Evolutionary conservation across 352 stramenopile genomes (phyloP), one percentile per base, ranked within the genome.

Genomic region (Peronosclerospora sorghi): DNA sequence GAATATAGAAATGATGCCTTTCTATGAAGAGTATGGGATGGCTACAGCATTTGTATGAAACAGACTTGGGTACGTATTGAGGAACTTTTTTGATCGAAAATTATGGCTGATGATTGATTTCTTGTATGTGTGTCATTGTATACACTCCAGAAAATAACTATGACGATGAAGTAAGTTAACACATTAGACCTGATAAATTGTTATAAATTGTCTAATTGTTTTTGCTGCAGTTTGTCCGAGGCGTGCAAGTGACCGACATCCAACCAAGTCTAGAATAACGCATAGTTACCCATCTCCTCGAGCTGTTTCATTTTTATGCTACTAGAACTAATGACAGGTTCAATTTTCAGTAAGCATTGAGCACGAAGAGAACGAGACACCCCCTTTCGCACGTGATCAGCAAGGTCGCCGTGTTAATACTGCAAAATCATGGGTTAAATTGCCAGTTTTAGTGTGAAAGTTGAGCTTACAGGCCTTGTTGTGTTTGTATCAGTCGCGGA

Each of bases 11-110:
- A 12, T 51, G 8, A 80, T 87, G 73, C 64, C 73, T 5, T 93
- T 93, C 39, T 77, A 93, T 32, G 81, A 87, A 49, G 73, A 91
- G 48, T 93, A 93, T 55, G 81, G 70, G 80, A 8, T 93, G 81
- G 81, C 58, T 93, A 15, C 81, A 93, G 59, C 68, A 86, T 45
- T 56, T 88, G 21, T 93, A 89, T 49, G 80, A 93, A 53, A 85
- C 70, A 4, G 80, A 93, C 46, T 60, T 88, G 9, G 75, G 80
- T 90, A 68, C 43, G 68, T 67, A 20, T 8, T 15, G 13, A 15
- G 9, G 7, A 15, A 34, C 5, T 17, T 34, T 4, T 13, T 34
- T 15, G n/a, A 7, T 7, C 26, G 29, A 32, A 41, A 7, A 13
- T 15, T 28, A n/a, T 28, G 35, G 21, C 24, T 17, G 51, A 15